Conservation (phyloP, 257 asterid genomes). For the Euphrasia confusa region DNA sequence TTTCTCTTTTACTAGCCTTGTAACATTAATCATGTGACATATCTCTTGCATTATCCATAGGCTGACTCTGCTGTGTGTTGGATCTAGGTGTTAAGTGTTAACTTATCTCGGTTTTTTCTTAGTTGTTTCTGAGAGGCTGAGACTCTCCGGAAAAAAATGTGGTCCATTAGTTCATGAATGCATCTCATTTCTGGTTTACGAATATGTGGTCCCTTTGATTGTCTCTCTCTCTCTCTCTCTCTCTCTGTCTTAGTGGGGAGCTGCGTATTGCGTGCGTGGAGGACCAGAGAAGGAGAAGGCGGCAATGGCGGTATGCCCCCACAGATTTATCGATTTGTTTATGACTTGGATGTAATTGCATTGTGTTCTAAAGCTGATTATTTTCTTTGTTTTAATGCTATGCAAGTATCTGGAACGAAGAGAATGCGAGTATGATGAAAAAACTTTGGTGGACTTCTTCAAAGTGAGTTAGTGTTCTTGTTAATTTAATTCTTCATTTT, state of each 20-base stretch:
- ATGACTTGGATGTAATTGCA: background rate
- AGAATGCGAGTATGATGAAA: slow-evolving; percentile 84
- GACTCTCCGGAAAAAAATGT: background rate
- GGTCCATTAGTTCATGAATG: slow-evolving; percentile 6
- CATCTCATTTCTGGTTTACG: background rate
- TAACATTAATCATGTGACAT: background rate
- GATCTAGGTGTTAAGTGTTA: background rate
- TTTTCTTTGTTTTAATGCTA: background rate
- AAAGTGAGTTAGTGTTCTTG: slow-evolving; percentile 34
- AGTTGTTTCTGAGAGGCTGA: background rate
- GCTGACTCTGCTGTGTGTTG: background rate
- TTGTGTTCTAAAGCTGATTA: background rate
- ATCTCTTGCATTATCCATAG: background rate
- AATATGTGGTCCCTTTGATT: background rate
- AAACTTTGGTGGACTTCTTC: slow-evolving; percentile 66
- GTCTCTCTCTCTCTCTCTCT: slow-evolving; percentile 7
- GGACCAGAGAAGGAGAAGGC: slow-evolving; percentile 75
- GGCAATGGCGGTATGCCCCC: slow-evolving; percentile 65
- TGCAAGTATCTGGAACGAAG: slow-evolving; percentile 74
- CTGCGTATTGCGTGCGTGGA: slow-evolving; percentile 81
- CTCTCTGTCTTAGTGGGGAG: slow-evolving; percentile 69
- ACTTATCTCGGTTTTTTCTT: background rate
- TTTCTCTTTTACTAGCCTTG: background rate
- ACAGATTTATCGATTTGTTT: background rate
- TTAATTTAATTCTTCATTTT: background rate